phyloP scores from a whole-genome alignment of 1,139 yeast genomes.

The Hyphopichia burtonii region DNA sequence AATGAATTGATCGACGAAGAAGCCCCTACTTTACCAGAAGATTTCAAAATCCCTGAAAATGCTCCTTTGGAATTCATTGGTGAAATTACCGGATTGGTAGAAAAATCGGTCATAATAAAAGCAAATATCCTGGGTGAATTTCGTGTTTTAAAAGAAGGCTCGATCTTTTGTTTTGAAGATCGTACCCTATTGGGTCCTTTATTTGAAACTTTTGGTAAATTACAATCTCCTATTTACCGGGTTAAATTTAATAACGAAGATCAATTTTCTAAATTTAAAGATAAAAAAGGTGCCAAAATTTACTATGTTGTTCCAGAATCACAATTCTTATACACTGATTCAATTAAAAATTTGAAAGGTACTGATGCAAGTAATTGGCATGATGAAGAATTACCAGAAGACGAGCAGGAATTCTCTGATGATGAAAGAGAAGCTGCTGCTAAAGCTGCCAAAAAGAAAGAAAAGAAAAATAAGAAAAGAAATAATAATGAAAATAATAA shows the following conservation, averaged over 20 bases:
- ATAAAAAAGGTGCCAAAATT: slow-evolving; percentile 55
- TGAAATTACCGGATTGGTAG: slow-evolving; percentile 66
- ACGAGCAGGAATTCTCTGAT: slow-evolving; percentile 93
- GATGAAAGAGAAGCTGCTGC: slow-evolving; percentile 76
- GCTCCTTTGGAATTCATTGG: slow-evolving; percentile 79
- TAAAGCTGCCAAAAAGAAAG: slow-evolving; percentile 59
- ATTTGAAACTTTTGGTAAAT: slow-evolving; percentile 87
- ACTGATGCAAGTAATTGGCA: slow-evolving; percentile 94
- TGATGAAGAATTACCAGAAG: slow-evolving; percentile 91
- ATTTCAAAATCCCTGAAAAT: slow-evolving; percentile 52
- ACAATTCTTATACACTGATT: slow-evolving; percentile 73
- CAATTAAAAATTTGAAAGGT: slow-evolving; percentile 70
- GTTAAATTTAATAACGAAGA: slow-evolving; percentile 62
- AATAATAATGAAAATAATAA: slow-evolving; percentile 3
- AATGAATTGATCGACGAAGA: slow-evolving; percentile 73
- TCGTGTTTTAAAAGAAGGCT: slow-evolving; percentile 76
- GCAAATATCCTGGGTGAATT: slow-evolving; percentile 85
- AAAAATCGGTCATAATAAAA: slow-evolving; percentile 66
- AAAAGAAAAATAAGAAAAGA: slow-evolving; percentile 30
- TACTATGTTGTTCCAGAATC: slow-evolving; percentile 82
- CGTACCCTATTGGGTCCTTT: slow-evolving; percentile 74
- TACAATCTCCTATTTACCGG: slow-evolving; percentile 80
- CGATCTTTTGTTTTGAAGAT: slow-evolving; percentile 77
- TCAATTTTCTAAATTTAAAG: slow-evolving; percentile 46
- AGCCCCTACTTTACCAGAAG: slow-evolving; percentile 70